Evolutionary conservation across 345 rosid species (phyloP).

Genomic region (Nasturtium officinale): DNA sequence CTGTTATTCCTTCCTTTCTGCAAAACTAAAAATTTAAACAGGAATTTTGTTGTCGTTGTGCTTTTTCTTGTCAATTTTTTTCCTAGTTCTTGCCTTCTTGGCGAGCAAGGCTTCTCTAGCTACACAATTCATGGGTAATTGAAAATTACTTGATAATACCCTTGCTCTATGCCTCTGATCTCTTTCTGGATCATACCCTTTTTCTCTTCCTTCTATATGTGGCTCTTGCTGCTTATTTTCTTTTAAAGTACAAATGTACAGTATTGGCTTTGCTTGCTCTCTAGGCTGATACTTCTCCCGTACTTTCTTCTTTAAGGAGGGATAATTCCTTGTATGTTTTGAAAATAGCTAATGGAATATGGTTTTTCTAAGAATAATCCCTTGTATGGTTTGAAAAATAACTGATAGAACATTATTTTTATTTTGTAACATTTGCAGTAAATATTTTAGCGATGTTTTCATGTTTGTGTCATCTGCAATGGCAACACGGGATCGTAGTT

Average conservation of each 20-base stretch:
- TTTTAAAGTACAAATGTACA: background rate
- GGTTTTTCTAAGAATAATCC: conserved; percentile 3
- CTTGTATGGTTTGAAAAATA: conserved; percentile 25
- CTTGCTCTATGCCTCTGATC: conserved; percentile 12
- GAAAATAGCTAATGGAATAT: conserved; percentile 18
- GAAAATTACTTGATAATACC: background rate
- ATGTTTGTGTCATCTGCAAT: conserved; percentile 89
- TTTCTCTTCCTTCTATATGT: conserved; percentile 11
- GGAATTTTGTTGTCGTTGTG: background rate
- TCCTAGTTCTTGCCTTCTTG: conserved; percentile 27
- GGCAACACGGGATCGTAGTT: conserved; percentile 87
- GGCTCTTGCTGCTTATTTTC: conserved; percentile 27
- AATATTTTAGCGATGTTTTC: conserved; percentile 78
- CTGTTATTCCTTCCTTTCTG: conserved; percentile 17
- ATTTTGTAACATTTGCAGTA: conserved; percentile 58
- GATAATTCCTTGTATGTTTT: conserved; percentile 22
- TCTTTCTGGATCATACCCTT: conserved; percentile 5
- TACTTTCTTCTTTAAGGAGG: conserved; percentile 24
- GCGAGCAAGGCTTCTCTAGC: conserved; percentile 27
- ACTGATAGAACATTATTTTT: conserved; percentile 26
- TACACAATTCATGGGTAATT: conserved; percentile 10
- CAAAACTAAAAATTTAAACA: background rate
- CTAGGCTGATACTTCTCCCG: conserved; percentile 1
- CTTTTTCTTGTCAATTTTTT: background rate
- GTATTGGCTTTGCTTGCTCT: conserved; percentile 13